phyloP scores from a whole-genome alignment of 306 rosid species.

The Prinsepia uniflora region DNA sequence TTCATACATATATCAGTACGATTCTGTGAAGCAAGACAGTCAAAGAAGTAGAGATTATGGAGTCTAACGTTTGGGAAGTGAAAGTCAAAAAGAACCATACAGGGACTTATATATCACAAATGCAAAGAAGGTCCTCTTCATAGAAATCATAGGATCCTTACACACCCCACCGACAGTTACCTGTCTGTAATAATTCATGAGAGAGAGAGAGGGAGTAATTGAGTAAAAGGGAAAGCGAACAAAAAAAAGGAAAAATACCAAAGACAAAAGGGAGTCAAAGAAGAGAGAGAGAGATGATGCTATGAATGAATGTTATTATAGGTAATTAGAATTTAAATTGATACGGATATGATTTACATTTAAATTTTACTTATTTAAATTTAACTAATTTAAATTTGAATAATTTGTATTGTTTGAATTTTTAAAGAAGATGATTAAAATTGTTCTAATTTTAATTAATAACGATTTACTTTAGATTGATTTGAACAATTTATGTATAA shows the following conservation, averaged over 20 bases:
- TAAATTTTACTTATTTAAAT: no score
- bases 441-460: no score
- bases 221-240: neutral
- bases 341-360: no score
- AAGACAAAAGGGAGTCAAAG: slow-evolving; percentile 17
- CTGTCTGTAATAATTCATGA: slow-evolving; percentile 21
- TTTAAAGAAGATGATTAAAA: no score
- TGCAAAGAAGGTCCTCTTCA: neutral
- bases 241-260: slow-evolving; percentile 1
- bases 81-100: slow-evolving; percentile 16
- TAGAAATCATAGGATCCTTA: slow-evolving; percentile 41
- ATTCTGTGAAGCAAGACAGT: neutral
- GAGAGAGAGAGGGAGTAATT: slow-evolving; percentile 12
- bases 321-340: no score
- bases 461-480: no score
- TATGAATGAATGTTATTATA: no score
- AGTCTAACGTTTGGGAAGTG: slow-evolving; percentile 8
- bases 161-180: slow-evolving; percentile 41
- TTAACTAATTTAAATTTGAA: no score
- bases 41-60: neutral
- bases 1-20: neutral
- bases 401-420: no score
- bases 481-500: no score
- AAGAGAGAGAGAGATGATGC: neutral
- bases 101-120: neutral